Evolutionary conservation across 148 eudicot genomes (phyloP).

Genomic region (Vaccinium darrowii): DNA sequence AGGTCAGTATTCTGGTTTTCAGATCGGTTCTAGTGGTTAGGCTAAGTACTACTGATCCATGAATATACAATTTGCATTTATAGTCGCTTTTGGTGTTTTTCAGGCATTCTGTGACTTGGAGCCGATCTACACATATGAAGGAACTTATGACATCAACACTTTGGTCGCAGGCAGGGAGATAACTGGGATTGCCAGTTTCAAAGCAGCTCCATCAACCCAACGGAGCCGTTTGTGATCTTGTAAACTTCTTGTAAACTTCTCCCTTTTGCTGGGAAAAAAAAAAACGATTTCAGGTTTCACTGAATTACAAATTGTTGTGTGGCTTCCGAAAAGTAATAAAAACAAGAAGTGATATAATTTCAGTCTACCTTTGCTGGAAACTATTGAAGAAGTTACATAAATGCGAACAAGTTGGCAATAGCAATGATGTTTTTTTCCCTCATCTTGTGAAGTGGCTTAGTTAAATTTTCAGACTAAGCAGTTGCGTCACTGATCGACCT

Average conservation of each 20-base stretch:
- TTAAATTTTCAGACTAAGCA: background rate
- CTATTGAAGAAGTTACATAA: background rate
- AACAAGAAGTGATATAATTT: background rate
- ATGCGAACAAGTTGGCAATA: background rate
- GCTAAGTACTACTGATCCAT: background rate
- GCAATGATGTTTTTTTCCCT: background rate
- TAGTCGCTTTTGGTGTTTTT: background rate
- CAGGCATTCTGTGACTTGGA: constrained; percentile 95
- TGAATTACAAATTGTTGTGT: background rate
- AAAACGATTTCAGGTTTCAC: background rate
- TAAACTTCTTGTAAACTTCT: constrained; percentile 24
- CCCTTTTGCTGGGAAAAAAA: background rate
- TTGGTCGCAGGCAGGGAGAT: constrained; percentile 79
- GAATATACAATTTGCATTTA: background rate
- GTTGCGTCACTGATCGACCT: background rate
- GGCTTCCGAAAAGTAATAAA: background rate
- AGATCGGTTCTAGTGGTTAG: background rate
- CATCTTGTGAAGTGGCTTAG: background rate
- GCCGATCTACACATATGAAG: constrained; percentile 91
- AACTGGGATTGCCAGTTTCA: constrained; percentile 87
- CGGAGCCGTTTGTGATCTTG: constrained; percentile 64
- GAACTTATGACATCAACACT: constrained; percentile 93
- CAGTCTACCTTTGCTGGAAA: background rate
- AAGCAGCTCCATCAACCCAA: constrained; percentile 41
- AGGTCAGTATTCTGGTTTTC: background rate